Conservation (phyloP, 768 basidiomycete genomes). For the Coprinopsis strossmayeri region DNA sequence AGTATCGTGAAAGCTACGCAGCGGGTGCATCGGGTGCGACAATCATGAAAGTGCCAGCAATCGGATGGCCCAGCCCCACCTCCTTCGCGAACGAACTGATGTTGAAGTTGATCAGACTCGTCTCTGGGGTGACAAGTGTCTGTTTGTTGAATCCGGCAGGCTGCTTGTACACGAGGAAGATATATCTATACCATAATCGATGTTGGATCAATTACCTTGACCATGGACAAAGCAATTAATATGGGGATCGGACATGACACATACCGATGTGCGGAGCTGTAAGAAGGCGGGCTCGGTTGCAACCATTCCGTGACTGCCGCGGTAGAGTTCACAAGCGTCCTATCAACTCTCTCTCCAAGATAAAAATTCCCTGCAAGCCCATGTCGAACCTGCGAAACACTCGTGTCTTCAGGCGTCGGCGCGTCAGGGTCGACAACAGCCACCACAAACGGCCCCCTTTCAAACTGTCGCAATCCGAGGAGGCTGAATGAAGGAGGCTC, state of each 20-base stretch:
- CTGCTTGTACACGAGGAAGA: constrained; percentile 42
- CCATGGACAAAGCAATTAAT: not conserved
- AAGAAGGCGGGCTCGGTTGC: constrained; percentile 36
- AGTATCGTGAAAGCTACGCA: not conserved
- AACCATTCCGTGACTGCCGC: constrained; percentile 34
- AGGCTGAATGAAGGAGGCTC: constrained; percentile 29
- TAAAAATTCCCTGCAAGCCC: constrained; percentile 39
- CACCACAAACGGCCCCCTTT: constrained; percentile 38
- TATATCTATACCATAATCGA: constrained; percentile 26
- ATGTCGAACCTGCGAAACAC: constrained; percentile 38
- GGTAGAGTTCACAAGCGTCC: constrained; percentile 28
- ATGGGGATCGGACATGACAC: constrained; percentile 2
- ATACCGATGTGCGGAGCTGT: constrained; percentile 37
- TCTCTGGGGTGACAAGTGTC: constrained; percentile 30
- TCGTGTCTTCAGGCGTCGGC: constrained; percentile 41
- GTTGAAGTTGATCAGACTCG: constrained; percentile 31
- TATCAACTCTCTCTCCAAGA: not conserved
- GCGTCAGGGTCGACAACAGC: constrained; percentile 44
- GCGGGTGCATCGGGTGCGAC: constrained; percentile 23
- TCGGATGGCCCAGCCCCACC: constrained; percentile 36
- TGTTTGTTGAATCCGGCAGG: constrained; percentile 33
- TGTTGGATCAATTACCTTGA: no score
- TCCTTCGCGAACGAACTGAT: constrained; percentile 34
- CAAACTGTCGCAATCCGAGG: constrained; percentile 14
- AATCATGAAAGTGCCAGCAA: constrained; percentile 45